phyloP scores from a whole-genome alignment of 768 basidiomycete species.

The Russula brevipes region DNA sequence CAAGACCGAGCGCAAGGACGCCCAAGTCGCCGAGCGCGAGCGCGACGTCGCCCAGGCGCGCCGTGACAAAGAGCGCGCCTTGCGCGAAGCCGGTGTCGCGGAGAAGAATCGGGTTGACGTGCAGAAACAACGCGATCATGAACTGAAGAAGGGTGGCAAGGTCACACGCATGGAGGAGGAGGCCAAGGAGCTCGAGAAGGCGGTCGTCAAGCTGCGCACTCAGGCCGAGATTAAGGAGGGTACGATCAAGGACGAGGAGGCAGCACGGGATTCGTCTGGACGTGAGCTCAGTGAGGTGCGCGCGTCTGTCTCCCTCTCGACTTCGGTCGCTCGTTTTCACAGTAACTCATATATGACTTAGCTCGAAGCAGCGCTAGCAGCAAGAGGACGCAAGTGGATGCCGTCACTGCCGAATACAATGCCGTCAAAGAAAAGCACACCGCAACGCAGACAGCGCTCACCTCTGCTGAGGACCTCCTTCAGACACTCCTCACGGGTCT shows the following conservation, averaged over 20 bases:
- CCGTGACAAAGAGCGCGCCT: constrained; percentile 45
- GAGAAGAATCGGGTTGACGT: constrained; percentile 66
- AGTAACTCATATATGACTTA: constrained; percentile 30
- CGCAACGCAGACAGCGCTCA: constrained; percentile 51
- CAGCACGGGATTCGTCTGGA: constrained; percentile 46
- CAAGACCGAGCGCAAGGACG: constrained; percentile 50
- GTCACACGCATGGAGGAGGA: constrained; percentile 80
- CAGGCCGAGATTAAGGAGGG: constrained; percentile 78
- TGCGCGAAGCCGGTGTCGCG: constrained; percentile 53
- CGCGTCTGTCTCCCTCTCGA: background rate
- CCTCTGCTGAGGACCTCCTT: constrained; percentile 83
- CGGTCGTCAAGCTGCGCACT: constrained; percentile 73
- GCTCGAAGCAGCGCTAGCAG: constrained; percentile 52
- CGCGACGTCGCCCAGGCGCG: constrained; percentile 45
- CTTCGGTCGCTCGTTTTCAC: background rate
- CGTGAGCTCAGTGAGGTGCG: constrained; percentile 59
- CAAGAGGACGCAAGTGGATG: constrained; percentile 53
- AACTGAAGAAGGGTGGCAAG: constrained; percentile 90
- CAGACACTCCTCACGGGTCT: constrained; percentile 93
- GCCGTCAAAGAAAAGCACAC: constrained; percentile 67
- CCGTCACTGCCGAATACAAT: constrained; percentile 50
- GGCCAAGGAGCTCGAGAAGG: constrained; percentile 72
- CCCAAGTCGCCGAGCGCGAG: constrained; percentile 48
- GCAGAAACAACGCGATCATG: constrained; percentile 71
- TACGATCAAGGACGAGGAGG: constrained; percentile 75